Base-by-base conservation (phyloP, 495 filamentous ascomycete species). In the Haplographium delicatum region DNA sequence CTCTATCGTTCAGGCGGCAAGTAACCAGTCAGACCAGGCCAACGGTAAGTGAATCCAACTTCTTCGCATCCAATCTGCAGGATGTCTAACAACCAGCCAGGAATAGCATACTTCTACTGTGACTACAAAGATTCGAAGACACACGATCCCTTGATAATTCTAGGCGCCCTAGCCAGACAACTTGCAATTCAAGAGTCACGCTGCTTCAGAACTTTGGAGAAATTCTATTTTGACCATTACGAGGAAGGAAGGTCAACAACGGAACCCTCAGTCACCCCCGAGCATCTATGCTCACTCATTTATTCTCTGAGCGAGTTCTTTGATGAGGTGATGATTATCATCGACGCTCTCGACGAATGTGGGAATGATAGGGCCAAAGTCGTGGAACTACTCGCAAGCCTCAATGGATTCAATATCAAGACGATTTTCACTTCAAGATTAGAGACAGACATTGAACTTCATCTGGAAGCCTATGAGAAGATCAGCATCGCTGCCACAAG, bases 1-100 rank as follows among this genome's bases (percentile, higher is more conserved):
- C 30, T 27, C 41, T n/a, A 38, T 47, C 35, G 35, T 53, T 22
- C 44, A 54, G 19, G 38, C 38, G 9, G 26, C 42, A 23, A 44
- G 9, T 0, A 44, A 44, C 15, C 42, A 11, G 7, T 6, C 25
- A 15, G 15, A 28, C 18, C 13, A 5, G 3, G 15, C 35, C 6
- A 13, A 18, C 11, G 35, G 35, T 39, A 19, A 35, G 35, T 39
- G 6, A 4, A 39, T 19, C 0, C 11, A 19, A 0, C 35, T 19
- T 39, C 22, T 19, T n/a, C 6, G 22, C 4, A 39, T 39, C 7
- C 7, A 39, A 39, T 39, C 5, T 35, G 33, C 33, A 35, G 19
- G 30, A 1, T 9, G n/a, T 9, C 23, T 35, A 47, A 28, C 23
- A 0, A 4, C 15, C 1, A 1, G 11, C 16, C 4, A 34, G 44